Base-by-base conservation (phyloP, 2,329 filamentous ascomycete genomes). In the Gnomoniopsis sp. region DNA sequence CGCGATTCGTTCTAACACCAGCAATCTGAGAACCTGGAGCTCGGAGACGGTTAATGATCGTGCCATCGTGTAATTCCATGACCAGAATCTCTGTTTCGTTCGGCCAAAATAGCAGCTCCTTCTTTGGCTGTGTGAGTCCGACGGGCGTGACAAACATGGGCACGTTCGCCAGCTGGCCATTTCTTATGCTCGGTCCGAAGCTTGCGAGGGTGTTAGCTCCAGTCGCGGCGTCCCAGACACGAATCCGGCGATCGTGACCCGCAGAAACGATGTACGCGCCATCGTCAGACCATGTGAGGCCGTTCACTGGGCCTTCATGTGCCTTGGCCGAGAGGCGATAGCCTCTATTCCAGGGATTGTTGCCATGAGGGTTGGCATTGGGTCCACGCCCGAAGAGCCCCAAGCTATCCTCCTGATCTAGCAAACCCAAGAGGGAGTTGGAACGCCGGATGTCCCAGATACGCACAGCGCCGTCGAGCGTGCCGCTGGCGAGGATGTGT, bases 381-480 rank as follows among this genome's bases (percentile, higher is more conserved):
- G 71, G 64, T 66, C 70, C 72, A 17, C 71, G 70, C 49, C 78
- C 71, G 44, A 83, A 71, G 4, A 93, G 71, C 1, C 92, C 93
- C 3, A 89, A 77, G 2, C 86, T 87, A 68, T 97, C 91, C 68
- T 96, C 91, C 74, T 91, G 86, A 69, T 97, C 90, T 1, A 98
- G 79, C 44, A 89, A 81, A 0, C 88, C 91, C 34, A 98, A 78
- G 21, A 88, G 85, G 7, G 87, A 88, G 21, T 88, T 88, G 33
- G 90, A 89, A 34, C 90, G 86, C 3, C 93, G 83, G 26, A 97
- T 84, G 70, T 98, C 93, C 88, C 93, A 98, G 38, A 97, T 78
- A 22, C 92, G 85, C 2, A 93, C 86, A 11, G 86, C 88, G 21
- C 93, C 93, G 69, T 98, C 93, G 0, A 87, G 84, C n/a, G 91